Base-by-base conservation (phyloP, 2,329 filamentous ascomycete genomes). In the Cadophora sp. region DNA sequence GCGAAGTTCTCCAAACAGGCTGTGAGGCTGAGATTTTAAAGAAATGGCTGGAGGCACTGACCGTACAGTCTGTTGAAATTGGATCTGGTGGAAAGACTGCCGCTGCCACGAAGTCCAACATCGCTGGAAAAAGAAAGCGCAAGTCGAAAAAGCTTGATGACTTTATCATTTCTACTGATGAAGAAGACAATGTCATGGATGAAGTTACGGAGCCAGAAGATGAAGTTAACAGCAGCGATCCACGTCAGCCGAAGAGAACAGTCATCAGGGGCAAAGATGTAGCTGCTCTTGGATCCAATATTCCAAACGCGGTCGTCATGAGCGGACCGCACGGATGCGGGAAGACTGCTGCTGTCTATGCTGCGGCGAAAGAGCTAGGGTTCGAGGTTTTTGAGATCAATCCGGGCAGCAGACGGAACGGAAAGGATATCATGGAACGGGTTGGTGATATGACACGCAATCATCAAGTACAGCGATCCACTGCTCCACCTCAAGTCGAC, bases 351-450 rank as follows among this genome's bases (percentile, higher is more conserved):
- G 89, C 94, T 1, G 91, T 97, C 0, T 94, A 96, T 78, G 96
- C 96, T 4, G 91, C 94, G 50, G 95, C 96, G 4, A 95, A 92
- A 75, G 95, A 99, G 79, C 84, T 98, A 18, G 93, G 87, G 0
- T 98, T 96, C 75, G 94, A 97, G 74, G 87, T 99, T 1, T 99
- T 99, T 72, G 96, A 99, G 79, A 94, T 99, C 76, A 96, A 97
- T 74, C 82, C 95, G 0, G 88, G 93, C 68, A 93, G 88, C 72
- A 89, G 94, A 60, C 86, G 96, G 69, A 97, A 88, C 75, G 95
- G 94, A 39, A 96, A 91, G 77, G 96, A 99, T 74, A 89, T 99
- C 58, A 78, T 97, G 41, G 96, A 99, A 74, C 92, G 87, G 73
- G 93, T 99, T 53, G 96, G 96, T 48, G 94, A 99, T 79, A 98